Evolutionary conservation across 2,329 filamentous ascomycete genomes (phyloP).

Genomic region (Hymenoscyphus fraxineus): DNA sequence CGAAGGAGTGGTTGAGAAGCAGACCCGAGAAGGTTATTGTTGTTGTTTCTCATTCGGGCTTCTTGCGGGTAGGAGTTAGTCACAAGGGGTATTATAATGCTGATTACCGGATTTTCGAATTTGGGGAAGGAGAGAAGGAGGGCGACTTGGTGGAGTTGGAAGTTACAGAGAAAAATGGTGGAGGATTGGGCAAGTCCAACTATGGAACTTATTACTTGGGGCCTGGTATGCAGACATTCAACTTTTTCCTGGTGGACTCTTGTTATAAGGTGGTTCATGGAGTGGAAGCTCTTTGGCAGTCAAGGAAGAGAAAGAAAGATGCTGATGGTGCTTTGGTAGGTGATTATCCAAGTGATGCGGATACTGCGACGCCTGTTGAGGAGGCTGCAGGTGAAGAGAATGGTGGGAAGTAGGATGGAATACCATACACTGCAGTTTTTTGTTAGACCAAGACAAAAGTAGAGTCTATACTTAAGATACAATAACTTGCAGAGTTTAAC

Average conservation of each 20-base stretch:
- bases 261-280: background rate
- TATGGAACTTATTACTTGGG: constrained; percentile 22
- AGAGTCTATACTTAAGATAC: no score
- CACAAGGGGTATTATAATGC: constrained; percentile 31
- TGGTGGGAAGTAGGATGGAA: no score
- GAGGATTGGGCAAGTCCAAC: constrained; percentile 31
- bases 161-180: constrained; percentile 31
- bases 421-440: no score
- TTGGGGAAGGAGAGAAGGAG: constrained; percentile 27
- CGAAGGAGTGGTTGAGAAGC: constrained; percentile 29
- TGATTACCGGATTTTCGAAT: constrained; percentile 35
- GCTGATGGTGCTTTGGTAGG: background rate
- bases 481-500: no score
- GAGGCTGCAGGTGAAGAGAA: background rate
- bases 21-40: constrained; percentile 35
- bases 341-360: background rate
- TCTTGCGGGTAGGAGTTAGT: constrained; percentile 29
- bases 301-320: background rate
- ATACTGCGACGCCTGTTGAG: background rate
- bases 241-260: background rate
- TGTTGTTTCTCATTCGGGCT: constrained; percentile 33
- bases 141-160: constrained; percentile 31
- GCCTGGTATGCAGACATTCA: constrained; percentile 3
- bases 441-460: no score
- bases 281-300: background rate